A percentile compares a stretch with the other conserved stretches of the same genome.
Conservation (phyloP, 2,329 filamentous ascomycete genomes). For the Cladophialophora yegresii region DNA sequence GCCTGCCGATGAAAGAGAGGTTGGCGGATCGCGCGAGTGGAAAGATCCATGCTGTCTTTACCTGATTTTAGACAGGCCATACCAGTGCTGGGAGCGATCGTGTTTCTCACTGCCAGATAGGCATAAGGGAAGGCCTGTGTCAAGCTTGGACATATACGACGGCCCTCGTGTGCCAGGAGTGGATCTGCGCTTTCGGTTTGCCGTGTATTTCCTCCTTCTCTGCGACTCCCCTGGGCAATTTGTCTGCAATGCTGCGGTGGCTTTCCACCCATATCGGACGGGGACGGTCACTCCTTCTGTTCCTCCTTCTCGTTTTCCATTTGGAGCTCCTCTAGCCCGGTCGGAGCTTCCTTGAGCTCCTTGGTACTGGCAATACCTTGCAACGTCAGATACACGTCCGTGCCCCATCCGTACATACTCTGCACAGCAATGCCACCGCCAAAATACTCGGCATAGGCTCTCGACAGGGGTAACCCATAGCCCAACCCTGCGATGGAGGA, state of each 20-base stretch:
- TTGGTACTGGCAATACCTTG: constrained; percentile 59
- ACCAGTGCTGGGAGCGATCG: background rate
- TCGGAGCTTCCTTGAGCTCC: constrained; percentile 22
- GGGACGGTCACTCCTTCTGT: background rate
- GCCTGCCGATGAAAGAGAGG: constrained; percentile 54
- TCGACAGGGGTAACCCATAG: constrained; percentile 84
- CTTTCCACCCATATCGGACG: background rate
- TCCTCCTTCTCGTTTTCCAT: constrained; percentile 1
- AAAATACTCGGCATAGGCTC: constrained; percentile 97
- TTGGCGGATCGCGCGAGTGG: constrained; percentile 48
- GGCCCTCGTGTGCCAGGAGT: background rate
- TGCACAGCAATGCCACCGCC: constrained; percentile 94
- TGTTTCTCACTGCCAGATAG: background rate
- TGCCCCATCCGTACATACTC: constrained; percentile 90
- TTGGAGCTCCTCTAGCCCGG: constrained; percentile 22
- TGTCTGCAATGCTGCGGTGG: background rate
- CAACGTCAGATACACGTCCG: constrained; percentile 66
- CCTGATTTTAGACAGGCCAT: constrained; percentile 1
- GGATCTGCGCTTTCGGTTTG: background rate
- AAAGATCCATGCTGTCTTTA: constrained; percentile 48
- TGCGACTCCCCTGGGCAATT: background rate
- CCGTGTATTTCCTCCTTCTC: background rate
- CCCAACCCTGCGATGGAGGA: constrained; percentile 90
- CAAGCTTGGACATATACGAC: background rate
- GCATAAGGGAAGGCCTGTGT: background rate